Evolutionary conservation across 495 filamentous ascomycete genomes (phyloP).

Genomic region (Trichoderma orchidacearum): DNA sequence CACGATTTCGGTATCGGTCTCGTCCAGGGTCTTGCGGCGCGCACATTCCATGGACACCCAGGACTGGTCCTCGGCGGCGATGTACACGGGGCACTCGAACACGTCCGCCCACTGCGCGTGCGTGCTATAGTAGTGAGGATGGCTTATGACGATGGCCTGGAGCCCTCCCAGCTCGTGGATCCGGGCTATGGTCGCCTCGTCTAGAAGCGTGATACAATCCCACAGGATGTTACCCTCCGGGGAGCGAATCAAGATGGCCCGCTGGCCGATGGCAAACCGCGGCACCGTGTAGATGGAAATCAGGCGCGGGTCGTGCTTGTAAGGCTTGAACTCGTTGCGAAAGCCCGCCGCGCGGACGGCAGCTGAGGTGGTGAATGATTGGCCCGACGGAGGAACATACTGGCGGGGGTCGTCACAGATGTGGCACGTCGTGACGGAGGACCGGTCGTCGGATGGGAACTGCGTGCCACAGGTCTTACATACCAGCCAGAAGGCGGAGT

Average conservation of each 20-base stretch:
- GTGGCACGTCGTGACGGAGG: constrained; percentile 40
- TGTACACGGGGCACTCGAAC: constrained; percentile 51
- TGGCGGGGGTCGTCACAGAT: constrained; percentile 71
- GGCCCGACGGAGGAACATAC: constrained; percentile 47
- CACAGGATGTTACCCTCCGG: constrained; percentile 54
- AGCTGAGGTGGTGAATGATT: constrained; percentile 43
- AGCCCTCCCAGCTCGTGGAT: constrained; percentile 43
- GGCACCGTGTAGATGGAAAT: constrained; percentile 44
- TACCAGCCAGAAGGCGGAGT: constrained; percentile 15
- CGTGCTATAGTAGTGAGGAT: constrained; percentile 68
- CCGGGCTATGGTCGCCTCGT: constrained; percentile 38
- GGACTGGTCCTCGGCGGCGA: constrained; percentile 43
- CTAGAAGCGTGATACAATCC: constrained; percentile 57
- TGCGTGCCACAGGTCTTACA: constrained; percentile 62
- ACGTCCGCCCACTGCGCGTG: constrained; percentile 50
- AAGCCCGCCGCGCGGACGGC: constrained; percentile 17
- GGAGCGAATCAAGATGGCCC: constrained; percentile 50
- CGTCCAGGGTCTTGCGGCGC: constrained; percentile 29
- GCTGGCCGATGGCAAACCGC: constrained; percentile 58
- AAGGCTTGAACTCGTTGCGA: constrained; percentile 25
- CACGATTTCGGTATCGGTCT: constrained; percentile 13
- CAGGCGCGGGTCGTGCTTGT: constrained; percentile 22
- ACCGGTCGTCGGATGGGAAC: constrained; percentile 34
- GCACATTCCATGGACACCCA: constrained; percentile 34
- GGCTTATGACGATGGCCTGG: constrained; percentile 61